phyloP scores from a whole-genome alignment of 208 protist species.

The Acanthamoeba sp. region DNA sequence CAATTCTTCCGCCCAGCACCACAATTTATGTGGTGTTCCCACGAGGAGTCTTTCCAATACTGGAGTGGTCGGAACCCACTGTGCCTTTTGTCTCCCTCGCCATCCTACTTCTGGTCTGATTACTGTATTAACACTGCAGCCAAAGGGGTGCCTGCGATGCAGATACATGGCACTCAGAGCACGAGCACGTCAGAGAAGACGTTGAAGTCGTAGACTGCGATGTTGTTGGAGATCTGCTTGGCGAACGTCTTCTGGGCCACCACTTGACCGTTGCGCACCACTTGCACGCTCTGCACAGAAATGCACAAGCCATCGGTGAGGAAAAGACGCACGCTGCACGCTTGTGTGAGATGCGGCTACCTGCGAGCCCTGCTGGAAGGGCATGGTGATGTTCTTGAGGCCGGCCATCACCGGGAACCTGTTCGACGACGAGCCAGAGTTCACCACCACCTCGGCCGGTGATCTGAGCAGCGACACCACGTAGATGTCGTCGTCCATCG shows the following conservation, averaged over 20 bases:
- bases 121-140: no score
- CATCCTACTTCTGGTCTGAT: no score
- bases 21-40: no score
- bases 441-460: background rate
- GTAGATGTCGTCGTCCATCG: conserved; percentile 41
- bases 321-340: no score
- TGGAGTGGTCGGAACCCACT: no score
- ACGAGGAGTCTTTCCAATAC: no score
- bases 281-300: background rate
- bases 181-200: conserved; percentile 21
- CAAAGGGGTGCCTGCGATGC: no score
- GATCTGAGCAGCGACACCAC: background rate
- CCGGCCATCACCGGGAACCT: background rate
- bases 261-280: background rate
- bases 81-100: no score
- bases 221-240: conserved; percentile 57
- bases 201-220: conserved; percentile 57
- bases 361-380: background rate
- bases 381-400: background rate
- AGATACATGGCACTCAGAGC: background rate
- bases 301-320: no score
- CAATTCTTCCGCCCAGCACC: no score
- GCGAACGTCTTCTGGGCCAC: background rate
- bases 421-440: background rate
- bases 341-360: no score